These are phyloP conservation scores for Leishmania guyanensis DNA, from an alignment of 208 protist species.

Conservation along the genomic window DNA sequence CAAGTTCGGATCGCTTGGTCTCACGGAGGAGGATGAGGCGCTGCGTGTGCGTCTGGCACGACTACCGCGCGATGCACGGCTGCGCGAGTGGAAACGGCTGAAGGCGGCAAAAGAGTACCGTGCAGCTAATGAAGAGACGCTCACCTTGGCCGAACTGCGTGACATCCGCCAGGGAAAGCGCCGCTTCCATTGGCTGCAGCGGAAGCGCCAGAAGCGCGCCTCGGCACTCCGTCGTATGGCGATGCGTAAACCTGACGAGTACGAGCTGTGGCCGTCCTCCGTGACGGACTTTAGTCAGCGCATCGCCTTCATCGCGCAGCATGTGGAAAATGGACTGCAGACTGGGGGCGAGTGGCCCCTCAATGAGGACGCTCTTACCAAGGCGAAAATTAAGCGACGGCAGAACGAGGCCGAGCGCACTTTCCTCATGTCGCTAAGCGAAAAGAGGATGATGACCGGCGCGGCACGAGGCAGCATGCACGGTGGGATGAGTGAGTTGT, in stretches of 20 bases:
- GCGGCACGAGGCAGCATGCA: conserved; percentile 9
- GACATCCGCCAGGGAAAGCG: conserved; percentile 77
- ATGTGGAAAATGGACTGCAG: conserved; percentile 85
- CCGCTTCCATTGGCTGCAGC: conserved; percentile 86
- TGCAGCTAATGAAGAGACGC: conserved; percentile 64
- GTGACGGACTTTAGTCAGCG: conserved; percentile 83
- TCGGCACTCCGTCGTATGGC: conserved; percentile 66
- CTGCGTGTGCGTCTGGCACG: conserved; percentile 75
- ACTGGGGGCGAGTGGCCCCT: conserved; percentile 85
- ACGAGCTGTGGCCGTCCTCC: conserved; percentile 72
- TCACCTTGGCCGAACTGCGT: conserved; percentile 79
- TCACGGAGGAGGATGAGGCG: conserved; percentile 89
- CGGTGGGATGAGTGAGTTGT: conserved; percentile 59
- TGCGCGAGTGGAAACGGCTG: conserved; percentile 72
- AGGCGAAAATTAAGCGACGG: conserved; percentile 54
- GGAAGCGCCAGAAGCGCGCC: conserved; percentile 75
- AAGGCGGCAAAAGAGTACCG: conserved; percentile 80
- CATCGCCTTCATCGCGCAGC: conserved; percentile 86
- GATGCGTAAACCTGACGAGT: conserved; percentile 72
- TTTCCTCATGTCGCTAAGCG: conserved; percentile 61
- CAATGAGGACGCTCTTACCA: conserved; percentile 49
- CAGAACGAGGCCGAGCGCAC: conserved; percentile 64
- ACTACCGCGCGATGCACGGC: conserved; percentile 66
- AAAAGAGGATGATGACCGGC: conserved; percentile 36
- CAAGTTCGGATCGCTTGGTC: conserved; percentile 84